Evolutionary conservation across 176 grass and related monocot species (phyloP).

Genomic region (Lolium rigidum): DNA sequence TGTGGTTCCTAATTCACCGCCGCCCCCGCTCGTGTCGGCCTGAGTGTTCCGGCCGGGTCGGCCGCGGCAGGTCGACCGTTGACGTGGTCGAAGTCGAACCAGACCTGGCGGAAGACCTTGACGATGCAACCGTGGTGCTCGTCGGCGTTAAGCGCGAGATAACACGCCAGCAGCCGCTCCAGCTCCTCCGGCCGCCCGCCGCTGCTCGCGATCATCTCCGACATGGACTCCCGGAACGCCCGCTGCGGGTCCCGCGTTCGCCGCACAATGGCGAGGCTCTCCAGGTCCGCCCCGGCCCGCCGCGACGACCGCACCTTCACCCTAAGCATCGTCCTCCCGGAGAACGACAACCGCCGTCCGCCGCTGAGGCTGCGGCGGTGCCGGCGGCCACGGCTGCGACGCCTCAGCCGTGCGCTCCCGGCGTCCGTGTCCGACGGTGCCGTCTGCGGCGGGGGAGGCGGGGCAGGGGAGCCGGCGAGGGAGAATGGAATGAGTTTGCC

Average conservation of each 20-base stretch:
- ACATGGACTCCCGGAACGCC: constrained; percentile 80
- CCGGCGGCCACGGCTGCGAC: constrained; percentile 5
- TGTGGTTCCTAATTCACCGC: neutral
- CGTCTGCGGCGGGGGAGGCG: neutral
- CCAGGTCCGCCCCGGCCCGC: constrained; percentile 30
- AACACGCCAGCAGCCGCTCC: constrained; percentile 84
- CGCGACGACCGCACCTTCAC: constrained; percentile 47
- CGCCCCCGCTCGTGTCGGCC: constrained; percentile 6
- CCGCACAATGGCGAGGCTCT: constrained; percentile 78
- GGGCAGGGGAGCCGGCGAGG: constrained; percentile 9
- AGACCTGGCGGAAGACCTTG: constrained; percentile 83
- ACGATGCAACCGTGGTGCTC: constrained; percentile 89
- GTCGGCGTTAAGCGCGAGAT: constrained; percentile 82
- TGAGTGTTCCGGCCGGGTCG: neutral
- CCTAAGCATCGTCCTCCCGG: constrained; percentile 30
- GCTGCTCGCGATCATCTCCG: constrained; percentile 76
- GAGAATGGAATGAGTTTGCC: constrained; percentile 72
- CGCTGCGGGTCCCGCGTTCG: constrained; percentile 74
- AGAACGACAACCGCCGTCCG: constrained; percentile 39
- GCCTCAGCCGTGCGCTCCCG: neutral
- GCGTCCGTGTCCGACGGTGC: constrained; percentile 29
- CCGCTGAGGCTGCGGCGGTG: constrained; percentile 25
- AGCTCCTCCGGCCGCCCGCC: constrained; percentile 66
- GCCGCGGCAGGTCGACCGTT: constrained; percentile 31
- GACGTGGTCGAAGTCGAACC: constrained; percentile 53